Base-by-base conservation (phyloP, 495 filamentous ascomycete genomes). In the Tetracladium marchalianum region DNA sequence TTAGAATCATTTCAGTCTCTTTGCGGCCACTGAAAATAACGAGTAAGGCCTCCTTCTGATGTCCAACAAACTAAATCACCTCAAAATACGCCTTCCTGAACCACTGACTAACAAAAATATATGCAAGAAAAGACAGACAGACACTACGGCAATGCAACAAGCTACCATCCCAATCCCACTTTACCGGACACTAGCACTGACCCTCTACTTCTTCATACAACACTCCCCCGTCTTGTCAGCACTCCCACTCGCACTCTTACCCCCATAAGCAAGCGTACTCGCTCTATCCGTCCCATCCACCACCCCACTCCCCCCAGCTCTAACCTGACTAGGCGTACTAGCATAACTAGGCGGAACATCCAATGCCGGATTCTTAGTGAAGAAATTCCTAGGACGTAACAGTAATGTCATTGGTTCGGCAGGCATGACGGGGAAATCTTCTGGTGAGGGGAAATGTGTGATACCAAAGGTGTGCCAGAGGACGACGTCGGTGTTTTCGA, bases 391-490 rank as follows among this genome's bases (percentile, higher is more conserved):
- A 4, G 90, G 90, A 37, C 89, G 68, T 37, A 97, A 68, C 18
- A 95, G 68, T 54, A 95, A 59, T 6, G 80, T 87, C 78, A 95
- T 89, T 0, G 85, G 84, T 69, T 94, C 87, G 0, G 82, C 85
- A 1, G 89, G 90, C 90, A 97, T 97, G 55, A 97, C 72, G 27
- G 90, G 90, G 66, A 85, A 97, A 61, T 97, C 90, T 58, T 97
- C 90, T 0, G 89, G 89, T 1, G 87, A 65, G 0, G 90, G 90
- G 72, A 95, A 94, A 62, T 97, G 90, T 7, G 82, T 90, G 5
- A 95, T 68, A 24, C 90, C 90, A 57, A 95, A 97, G 0, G 90
- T 97, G 64, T 97, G 90, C 90, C 90, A 97, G 16, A 97, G 75
- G 2, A 97, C 90, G 17, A 95, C 64, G 63, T 97, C 85, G 6